Percentiles rank a stretch among this genome's conserved stretches.
Conservation (phyloP, 192 early-diverging fungal species). For the Coemansia umbellata region DNA sequence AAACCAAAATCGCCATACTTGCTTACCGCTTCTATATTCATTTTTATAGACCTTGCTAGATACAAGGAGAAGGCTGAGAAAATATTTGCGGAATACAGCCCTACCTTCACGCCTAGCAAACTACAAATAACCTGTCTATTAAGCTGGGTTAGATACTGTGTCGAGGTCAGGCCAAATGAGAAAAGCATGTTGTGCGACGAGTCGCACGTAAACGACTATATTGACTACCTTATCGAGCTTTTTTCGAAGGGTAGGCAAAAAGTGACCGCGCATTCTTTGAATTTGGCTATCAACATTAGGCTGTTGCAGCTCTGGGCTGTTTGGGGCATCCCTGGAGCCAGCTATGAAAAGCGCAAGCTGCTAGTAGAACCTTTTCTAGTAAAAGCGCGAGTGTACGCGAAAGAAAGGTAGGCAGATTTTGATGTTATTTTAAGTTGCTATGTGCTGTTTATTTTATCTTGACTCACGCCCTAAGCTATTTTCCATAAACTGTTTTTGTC, state of each 20-base stretch:
- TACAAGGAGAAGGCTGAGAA: not conserved
- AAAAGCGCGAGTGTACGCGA: too few relatives aligned
- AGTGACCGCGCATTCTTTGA: not conserved
- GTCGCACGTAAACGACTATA: not conserved
- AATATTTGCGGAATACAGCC: not conserved
- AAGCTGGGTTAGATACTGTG: not conserved
- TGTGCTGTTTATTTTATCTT: too few relatives aligned
- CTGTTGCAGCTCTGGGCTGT: slow-evolving; percentile 15
- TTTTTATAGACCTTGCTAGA: not conserved
- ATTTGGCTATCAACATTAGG: not conserved
- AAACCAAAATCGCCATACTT: too few relatives aligned
- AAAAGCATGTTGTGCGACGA: not conserved
- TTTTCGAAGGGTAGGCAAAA: too few relatives aligned
- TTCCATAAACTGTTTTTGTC: too few relatives aligned
- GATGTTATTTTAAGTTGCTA: too few relatives aligned
- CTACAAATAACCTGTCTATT: not conserved
- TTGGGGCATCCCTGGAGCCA: slow-evolving; percentile 5
- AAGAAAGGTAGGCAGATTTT: too few relatives aligned
- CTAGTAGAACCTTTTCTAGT: too few relatives aligned
- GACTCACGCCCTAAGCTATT: too few relatives aligned
- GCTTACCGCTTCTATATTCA: not conserved
- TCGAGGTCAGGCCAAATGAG: not conserved
- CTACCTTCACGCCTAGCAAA: not conserved
- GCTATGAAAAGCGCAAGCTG: not conserved
- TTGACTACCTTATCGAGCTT: not conserved